These are phyloP conservation scores for Penicillium sp. DNA, from an alignment of 2,329 filamentous ascomycete species.

Conservation along the genomic window DNA sequence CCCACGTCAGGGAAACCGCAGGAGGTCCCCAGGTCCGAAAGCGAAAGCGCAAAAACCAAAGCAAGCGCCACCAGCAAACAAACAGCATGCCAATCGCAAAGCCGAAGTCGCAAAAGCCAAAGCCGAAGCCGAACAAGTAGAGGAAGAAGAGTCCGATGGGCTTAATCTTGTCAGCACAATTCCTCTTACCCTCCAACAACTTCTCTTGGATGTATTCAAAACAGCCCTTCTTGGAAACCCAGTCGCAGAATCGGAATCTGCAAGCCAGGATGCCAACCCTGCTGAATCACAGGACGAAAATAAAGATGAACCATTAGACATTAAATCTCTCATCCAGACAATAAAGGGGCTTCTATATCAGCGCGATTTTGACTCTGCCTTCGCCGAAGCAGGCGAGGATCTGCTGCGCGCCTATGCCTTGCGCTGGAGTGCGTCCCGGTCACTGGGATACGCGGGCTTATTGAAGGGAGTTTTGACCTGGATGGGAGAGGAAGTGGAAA, in stretches of 20 bases:
- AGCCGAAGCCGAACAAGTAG: background rate
- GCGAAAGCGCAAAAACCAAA: slow-evolving; percentile 4
- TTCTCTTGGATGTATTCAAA: slow-evolving; percentile 70
- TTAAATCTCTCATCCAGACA: slow-evolving; percentile 64
- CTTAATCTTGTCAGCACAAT: slow-evolving; percentile 35
- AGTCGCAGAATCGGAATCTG: slow-evolving; percentile 13
- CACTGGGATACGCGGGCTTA: slow-evolving; percentile 73
- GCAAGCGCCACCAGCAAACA: slow-evolving; percentile 10
- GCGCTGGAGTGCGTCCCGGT: slow-evolving; percentile 84
- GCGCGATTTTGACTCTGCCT: slow-evolving; percentile 78
- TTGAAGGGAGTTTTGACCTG: slow-evolving; percentile 41
- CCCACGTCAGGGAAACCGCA: slow-evolving; percentile 11
- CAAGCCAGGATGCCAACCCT: background rate
- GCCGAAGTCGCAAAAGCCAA: slow-evolving; percentile 7
- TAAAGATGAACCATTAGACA: slow-evolving; percentile 24
- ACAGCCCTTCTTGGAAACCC: slow-evolving; percentile 54
- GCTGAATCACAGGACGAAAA: slow-evolving; percentile 3
- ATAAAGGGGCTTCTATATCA: slow-evolving; percentile 84
- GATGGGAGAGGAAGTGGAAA: slow-evolving; percentile 9
- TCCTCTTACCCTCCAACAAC: slow-evolving; percentile 61
- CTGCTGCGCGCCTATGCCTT: slow-evolving; percentile 80
- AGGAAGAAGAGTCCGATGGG: slow-evolving; percentile 3
- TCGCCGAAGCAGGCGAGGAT: slow-evolving; percentile 60
- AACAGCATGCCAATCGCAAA: slow-evolving; percentile 10
- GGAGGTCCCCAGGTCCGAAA: slow-evolving; percentile 4